Evolutionary conservation across 345 rosid genomes (phyloP).

Genomic region (Hypericum perforatum): DNA sequence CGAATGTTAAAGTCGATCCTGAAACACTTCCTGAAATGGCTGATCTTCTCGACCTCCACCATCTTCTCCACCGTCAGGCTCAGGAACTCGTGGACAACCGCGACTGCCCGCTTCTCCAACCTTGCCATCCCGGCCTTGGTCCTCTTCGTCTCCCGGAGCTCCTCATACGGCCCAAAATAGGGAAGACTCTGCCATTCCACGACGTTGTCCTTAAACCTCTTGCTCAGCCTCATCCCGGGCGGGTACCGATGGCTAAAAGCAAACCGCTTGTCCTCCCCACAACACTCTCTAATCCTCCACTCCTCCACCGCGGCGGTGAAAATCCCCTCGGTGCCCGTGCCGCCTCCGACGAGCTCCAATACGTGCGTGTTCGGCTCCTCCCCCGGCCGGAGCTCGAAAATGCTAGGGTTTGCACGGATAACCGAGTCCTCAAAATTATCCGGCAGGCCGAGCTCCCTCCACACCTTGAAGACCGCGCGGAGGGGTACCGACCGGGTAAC

Average conservation of each 20-base stretch:
- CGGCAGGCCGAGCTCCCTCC: constrained; percentile 92
- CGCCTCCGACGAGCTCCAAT: constrained; percentile 44
- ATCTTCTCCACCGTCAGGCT: constrained; percentile 79
- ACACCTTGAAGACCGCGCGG: constrained; percentile 77
- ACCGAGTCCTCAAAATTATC: constrained; percentile 90
- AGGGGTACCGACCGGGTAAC: constrained; percentile 60
- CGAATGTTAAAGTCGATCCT: constrained; percentile 72
- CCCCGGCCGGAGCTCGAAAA: constrained; percentile 47
- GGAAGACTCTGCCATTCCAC: constrained; percentile 78
- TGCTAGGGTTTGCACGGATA: constrained; percentile 37
- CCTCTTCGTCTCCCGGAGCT: constrained; percentile 34
- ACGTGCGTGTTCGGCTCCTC: constrained; percentile 62
- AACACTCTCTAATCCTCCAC: constrained; percentile 71
- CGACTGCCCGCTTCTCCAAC: constrained; percentile 71
- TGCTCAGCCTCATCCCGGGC: constrained; percentile 72
- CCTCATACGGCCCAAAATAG: constrained; percentile 65
- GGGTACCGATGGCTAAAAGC: constrained; percentile 68
- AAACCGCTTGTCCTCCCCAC: constrained; percentile 43
- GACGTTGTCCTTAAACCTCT: constrained; percentile 62
- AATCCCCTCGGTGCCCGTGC: constrained; percentile 13
- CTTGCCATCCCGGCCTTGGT: constrained; percentile 37
- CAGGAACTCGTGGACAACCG: constrained; percentile 66
- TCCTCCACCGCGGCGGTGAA: constrained; percentile 59
- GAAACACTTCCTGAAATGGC: constrained; percentile 77
- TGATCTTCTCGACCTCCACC: constrained; percentile 91